Evolutionary conservation across 768 basidiomycete genomes (phyloP), one percentile per base, ranked within the genome.

Genomic region (Boletus vermiculosoides): DNA sequence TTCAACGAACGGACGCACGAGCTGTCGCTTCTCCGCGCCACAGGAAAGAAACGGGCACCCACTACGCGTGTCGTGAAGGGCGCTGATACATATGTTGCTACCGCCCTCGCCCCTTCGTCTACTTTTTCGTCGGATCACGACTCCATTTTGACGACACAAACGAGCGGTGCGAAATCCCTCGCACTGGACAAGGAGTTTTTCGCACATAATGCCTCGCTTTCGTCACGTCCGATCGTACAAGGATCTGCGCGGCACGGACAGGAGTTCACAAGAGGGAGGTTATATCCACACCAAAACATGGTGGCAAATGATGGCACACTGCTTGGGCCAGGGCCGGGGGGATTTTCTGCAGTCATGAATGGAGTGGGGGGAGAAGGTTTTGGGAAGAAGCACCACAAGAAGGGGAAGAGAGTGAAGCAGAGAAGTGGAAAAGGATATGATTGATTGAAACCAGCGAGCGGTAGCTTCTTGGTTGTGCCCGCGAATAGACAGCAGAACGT

Each of bases 351-450:
- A 4, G 70, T 83, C 15, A 54, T 82, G 39, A 75, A 74, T 52
- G 78, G 63, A 45, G 62, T 58, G 60, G 66, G 75, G 52, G 58
- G 63, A 59, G 64, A 69, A 58, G 71, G 63, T 18, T 63, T 71
- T 1, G 83, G 81, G 16, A 96, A 95, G 77, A 94, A 92, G 69
- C 86, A 85, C 62, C 90, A 93, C 77, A 97, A 93, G 74, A 89
- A 87, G 68, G 74, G 80, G 73, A 87, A 89, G 67, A 75, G 86
- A 47, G 83, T 82, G 47, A 98, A 98, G 75, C 90, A 95, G 73
- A 78, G 96, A 59, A 94, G 92, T 67, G 96, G 96, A 15, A 88
- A 84, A 66, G 96, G 96, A 23, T 98, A 98, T 64, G 96, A 97
- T 70, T 83, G 67, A 71, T 33, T 22, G 23, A 37, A 49, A 18